Percentiles rank a stretch among this genome's conserved stretches.
Conservation (phyloP, 2,329 filamentous ascomycete species). For the Diplodia mutila region DNA sequence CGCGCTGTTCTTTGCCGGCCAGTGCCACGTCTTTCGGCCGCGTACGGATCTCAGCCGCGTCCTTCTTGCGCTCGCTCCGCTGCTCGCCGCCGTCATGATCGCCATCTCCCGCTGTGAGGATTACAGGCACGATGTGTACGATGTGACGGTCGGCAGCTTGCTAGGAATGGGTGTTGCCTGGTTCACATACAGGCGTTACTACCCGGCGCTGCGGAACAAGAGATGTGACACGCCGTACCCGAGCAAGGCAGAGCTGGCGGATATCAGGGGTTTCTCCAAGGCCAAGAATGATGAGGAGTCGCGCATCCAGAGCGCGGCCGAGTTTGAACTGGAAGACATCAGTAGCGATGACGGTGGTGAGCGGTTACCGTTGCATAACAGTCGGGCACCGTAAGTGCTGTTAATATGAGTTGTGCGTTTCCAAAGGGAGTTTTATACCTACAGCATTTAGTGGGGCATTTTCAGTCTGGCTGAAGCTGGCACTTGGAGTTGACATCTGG, state of each 20-base stretch:
- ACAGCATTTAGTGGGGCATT: background rate
- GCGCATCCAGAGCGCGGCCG: conserved; percentile 35
- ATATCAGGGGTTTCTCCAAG: conserved; percentile 41
- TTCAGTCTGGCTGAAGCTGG: background rate
- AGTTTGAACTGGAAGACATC: conserved; percentile 43
- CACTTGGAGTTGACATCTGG: background rate
- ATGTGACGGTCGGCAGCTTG: conserved; percentile 60
- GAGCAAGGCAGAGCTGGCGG: conserved; percentile 39
- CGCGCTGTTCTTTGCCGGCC: conserved; percentile 69
- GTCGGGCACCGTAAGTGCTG: background rate
- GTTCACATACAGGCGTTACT: conserved; percentile 65
- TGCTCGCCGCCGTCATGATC: conserved; percentile 62
- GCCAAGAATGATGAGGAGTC: conserved; percentile 52
- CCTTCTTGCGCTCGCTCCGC: conserved; percentile 58
- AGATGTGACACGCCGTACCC: conserved; percentile 58
- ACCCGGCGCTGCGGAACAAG: conserved; percentile 55
- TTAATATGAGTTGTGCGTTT: background rate
- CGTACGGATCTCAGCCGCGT: conserved; percentile 60
- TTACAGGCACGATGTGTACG: conserved; percentile 67
- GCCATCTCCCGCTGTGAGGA: conserved; percentile 66
- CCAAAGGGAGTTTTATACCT: background rate
- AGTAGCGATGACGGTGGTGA: conserved; percentile 28
- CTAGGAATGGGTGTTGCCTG: conserved; percentile 60
- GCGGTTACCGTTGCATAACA: conserved; percentile 23
- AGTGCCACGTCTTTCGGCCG: conserved; percentile 63